phyloP scores from a whole-genome alignment of 2,329 filamentous ascomycete genomes.

The Chalara sp. region DNA sequence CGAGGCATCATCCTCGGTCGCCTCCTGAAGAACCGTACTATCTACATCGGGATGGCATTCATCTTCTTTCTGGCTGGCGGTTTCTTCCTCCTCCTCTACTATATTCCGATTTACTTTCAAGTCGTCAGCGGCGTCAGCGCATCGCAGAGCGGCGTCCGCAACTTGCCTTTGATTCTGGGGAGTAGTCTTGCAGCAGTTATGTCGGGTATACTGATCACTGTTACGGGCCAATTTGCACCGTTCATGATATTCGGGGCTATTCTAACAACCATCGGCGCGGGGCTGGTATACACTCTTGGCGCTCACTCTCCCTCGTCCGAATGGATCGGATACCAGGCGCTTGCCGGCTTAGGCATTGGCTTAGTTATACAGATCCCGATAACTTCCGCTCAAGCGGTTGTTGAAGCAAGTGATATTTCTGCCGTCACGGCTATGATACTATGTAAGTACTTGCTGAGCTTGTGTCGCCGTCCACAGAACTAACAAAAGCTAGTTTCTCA shows the following conservation, averaged over 20 bases:
- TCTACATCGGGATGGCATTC: conserved; percentile 36
- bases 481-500: conserved; percentile 31
- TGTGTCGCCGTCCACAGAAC: background rate
- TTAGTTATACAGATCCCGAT: conserved; percentile 42
- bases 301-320: conserved; percentile 37
- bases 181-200: conserved; percentile 28
- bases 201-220: conserved; percentile 27
- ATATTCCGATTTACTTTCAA: conserved; percentile 47
- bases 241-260: conserved; percentile 26
- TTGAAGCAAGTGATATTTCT: conserved; percentile 36
- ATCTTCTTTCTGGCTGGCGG: conserved; percentile 36
- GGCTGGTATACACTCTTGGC: conserved; percentile 47
- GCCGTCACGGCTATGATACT: conserved; percentile 40
- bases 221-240: conserved; percentile 30
- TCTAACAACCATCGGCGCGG: conserved; percentile 35
- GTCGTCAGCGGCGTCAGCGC: conserved; percentile 28
- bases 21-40: conserved; percentile 35
- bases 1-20: conserved; percentile 43
- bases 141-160: conserved; percentile 28
- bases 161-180: conserved; percentile 31
- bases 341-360: conserved; percentile 49
- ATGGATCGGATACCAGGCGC: conserved; percentile 54
- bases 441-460: background rate
- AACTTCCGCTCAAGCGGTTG: conserved; percentile 30
- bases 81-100: conserved; percentile 40